Conservation (phyloP, 371 early-diverging fungal genomes). For the Entomophthora muscae region DNA sequence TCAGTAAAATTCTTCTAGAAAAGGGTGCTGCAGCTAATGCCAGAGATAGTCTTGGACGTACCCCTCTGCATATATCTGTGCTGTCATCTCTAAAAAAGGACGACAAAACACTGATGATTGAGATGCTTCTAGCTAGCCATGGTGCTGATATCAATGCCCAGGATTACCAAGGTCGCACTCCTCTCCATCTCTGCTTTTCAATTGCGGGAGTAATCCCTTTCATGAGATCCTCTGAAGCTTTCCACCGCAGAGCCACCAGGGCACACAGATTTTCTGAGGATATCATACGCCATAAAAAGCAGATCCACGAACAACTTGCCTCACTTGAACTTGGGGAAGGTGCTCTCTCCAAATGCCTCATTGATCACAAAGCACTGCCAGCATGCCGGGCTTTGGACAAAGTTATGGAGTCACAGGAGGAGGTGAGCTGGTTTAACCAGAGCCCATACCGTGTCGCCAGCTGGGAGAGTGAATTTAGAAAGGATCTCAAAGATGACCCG, state of each 20-base stretch:
- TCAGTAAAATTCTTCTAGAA: conserved; percentile 23
- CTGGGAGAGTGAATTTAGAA: too few relatives aligned
- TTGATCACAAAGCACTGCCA: conserved; percentile 1
- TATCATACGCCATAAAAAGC: conserved; percentile 8
- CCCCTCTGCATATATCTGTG: conserved; percentile 33
- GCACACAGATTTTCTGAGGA: conserved; percentile 11
- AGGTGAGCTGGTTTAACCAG: neutral
- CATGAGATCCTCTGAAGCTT: conserved; percentile 16
- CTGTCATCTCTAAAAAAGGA: conserved; percentile 24
- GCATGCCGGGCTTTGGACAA: neutral
- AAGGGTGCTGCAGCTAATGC: conserved; percentile 17
- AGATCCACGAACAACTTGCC: conserved; percentile 5
- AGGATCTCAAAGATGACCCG: conserved; percentile 23
- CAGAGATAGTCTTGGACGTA: conserved; percentile 15
- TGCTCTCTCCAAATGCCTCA: neutral
- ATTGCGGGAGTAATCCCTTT: conserved; percentile 20
- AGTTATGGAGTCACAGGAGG: neutral
- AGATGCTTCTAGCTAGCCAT: conserved; percentile 20
- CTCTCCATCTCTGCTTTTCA: conserved; percentile 30
- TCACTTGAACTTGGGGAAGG: conserved; percentile 5
- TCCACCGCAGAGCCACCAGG: conserved; percentile 11
- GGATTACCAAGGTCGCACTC: conserved; percentile 29
- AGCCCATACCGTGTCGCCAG: neutral
- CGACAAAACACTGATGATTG: conserved; percentile 30
- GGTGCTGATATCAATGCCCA: conserved; percentile 25